Conservation (phyloP, 2,329 filamentous ascomycete genomes). For the Coleophoma eucalyptorum region DNA sequence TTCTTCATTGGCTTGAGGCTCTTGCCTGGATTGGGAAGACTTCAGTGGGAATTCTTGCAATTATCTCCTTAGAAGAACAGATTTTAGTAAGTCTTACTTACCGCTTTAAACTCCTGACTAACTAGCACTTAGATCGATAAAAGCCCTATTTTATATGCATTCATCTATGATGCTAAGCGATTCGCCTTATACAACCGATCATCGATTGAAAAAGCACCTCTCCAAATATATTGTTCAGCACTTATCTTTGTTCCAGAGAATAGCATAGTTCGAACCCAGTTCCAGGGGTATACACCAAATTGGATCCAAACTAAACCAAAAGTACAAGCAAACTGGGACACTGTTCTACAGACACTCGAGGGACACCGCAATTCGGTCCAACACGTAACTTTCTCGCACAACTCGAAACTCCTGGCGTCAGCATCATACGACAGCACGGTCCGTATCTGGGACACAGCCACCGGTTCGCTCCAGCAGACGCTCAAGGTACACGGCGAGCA, state of each 20-base stretch:
- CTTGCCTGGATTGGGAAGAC: conserved; percentile 8
- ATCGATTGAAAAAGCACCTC: conserved; percentile 11
- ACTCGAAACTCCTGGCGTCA: neutral
- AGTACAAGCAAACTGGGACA: conserved; percentile 1
- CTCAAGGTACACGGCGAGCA: neutral
- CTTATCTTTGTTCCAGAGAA: conserved; percentile 6
- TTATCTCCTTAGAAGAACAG: conserved; percentile 6
- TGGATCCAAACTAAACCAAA: conserved; percentile 1
- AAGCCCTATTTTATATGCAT: conserved; percentile 3
- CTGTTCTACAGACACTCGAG: conserved; percentile 1
- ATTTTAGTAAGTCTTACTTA: conserved; percentile 2
- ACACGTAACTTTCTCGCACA: neutral
- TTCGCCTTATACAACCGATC: conserved; percentile 7
- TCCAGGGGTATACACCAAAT: neutral
- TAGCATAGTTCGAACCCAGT: conserved; percentile 2
- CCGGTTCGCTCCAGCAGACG: neutral
- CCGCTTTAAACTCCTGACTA: neutral
- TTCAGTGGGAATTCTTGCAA: conserved; percentile 7
- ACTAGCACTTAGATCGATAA: neutral
- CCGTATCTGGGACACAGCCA: neutral
- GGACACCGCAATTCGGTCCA: conserved; percentile 1
- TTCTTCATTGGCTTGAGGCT: conserved; percentile 11
- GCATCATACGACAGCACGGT: neutral
- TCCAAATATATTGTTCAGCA: conserved; percentile 11
- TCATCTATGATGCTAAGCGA: conserved; percentile 13